Conservation (phyloP, 345 rosid genomes). For the Reutealis trisperma region DNA sequence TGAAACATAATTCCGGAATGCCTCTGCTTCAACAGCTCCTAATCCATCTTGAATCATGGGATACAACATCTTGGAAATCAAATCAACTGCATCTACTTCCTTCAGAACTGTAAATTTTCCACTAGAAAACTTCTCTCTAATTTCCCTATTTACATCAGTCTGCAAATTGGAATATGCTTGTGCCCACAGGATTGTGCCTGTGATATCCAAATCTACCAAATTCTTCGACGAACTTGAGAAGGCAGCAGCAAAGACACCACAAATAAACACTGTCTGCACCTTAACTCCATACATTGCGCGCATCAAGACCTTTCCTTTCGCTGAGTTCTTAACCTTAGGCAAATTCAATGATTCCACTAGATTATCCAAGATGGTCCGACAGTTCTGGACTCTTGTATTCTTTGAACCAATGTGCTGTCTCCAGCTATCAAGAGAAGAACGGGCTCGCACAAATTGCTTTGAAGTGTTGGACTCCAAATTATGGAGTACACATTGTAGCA, state of each 20-base stretch:
- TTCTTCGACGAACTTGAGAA: constrained; percentile 65
- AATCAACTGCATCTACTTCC: constrained; percentile 66
- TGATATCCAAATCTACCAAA: constrained; percentile 52
- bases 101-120: constrained; percentile 48
- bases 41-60: constrained; percentile 61
- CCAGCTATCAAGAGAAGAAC: constrained; percentile 78
- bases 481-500: constrained; percentile 67
- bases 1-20: constrained; percentile 35
- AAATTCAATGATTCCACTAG: constrained; percentile 56
- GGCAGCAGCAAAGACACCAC: constrained; percentile 70
- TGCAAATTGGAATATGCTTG: constrained; percentile 58
- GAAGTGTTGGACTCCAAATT: constrained; percentile 56
- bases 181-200: constrained; percentile 57
- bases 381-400: constrained; percentile 65
- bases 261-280: constrained; percentile 71
- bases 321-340: constrained; percentile 87
- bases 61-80: constrained; percentile 54
- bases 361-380: constrained; percentile 53
- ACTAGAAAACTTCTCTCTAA: constrained; percentile 44
- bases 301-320: constrained; percentile 89
- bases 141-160: constrained; percentile 48
- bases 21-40: constrained; percentile 38
- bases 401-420: constrained; percentile 58
- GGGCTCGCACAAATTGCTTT: constrained; percentile 48
- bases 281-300: constrained; percentile 85